Evolutionary conservation across 139 green algal species (phyloP), one percentile per base, ranked within the genome.

Genomic region (Chlorella sorokiniana): DNA sequence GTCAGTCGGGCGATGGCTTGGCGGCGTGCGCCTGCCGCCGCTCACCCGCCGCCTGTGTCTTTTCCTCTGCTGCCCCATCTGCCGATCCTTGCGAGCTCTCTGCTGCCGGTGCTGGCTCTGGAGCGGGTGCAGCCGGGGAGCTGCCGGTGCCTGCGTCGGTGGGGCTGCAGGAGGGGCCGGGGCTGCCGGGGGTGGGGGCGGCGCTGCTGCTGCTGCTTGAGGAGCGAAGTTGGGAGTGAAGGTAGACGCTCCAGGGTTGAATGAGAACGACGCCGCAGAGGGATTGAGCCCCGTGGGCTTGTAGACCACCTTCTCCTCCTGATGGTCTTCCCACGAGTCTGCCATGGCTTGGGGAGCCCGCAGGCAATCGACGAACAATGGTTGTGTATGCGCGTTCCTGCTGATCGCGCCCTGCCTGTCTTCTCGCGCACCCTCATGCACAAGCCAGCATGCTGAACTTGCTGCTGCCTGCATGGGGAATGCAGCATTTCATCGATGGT

Each of bases 261-360:
- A 95, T 56, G 76, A 81, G 76, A 96, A 95, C 35, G 79, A 80
- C 11, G 83, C 44, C 0, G 91, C 92, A 44, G 84, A 88, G 7
- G 84, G 85, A 62, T 94, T 96, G 25, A 81, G 82, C 42, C 41
- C n/a, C n/a, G n/a, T 45, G 22, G 51, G 59, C 69, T 82, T 51
- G 59, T 51, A 31, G 22, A 69, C 38, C 23, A 48, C 29, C 69
- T 67, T 62, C 54, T 82, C 79, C 37, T 84, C 68, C 31, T 81
- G 81, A 16, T 71, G 74, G 40, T 91, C 78, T 71, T 91, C 87
- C 87, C 87, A 91, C 48, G 62, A 83, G 61, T 65, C 62, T 10
- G 69, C 44, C 69, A 76, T 65, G 18, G 16, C n/a, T 16, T 33
- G 10, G 11, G 29, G 56, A 65, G 56, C 18, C 6, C 16, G n/a